These are phyloP conservation scores for Chenopodium formosanum DNA, from an alignment of 148 eudicot genomes.

Conservation along the genomic window DNA sequence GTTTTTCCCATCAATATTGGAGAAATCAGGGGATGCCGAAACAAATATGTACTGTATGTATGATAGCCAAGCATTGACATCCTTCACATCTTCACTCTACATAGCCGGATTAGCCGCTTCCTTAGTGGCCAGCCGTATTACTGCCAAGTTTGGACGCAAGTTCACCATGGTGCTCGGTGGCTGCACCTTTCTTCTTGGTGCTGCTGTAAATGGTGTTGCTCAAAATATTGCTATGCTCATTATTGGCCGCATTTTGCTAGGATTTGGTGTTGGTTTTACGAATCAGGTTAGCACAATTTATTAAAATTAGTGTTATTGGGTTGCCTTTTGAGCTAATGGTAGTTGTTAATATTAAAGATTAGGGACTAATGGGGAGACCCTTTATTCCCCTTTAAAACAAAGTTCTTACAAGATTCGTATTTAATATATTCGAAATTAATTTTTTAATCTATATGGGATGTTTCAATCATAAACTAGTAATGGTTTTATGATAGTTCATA, in stretches of 20 bases:
- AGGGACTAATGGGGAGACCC: too few species aligned
- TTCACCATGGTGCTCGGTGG: slow-evolving; percentile 53
- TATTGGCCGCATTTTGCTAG: slow-evolving; percentile 54
- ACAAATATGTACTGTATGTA: slow-evolving; percentile 54
- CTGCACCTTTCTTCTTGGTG: slow-evolving; percentile 49
- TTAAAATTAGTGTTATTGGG: too few species aligned
- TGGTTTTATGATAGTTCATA: too few species aligned
- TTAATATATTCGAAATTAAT: too few species aligned
- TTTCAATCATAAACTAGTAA: too few species aligned
- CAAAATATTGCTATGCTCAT: slow-evolving; percentile 53
- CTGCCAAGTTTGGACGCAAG: slow-evolving; percentile 46
- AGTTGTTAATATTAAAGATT: too few species aligned
- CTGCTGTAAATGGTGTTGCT: slow-evolving; percentile 51
- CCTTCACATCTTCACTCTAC: slow-evolving; percentile 60
- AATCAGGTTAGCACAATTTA: slow-evolving; percentile 40
- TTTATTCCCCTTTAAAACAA: too few species aligned
- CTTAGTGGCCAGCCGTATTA: slow-evolving; percentile 42
- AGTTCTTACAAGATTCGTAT: too few species aligned
- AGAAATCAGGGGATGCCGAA: slow-evolving; percentile 36
- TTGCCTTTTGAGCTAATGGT: too few species aligned
- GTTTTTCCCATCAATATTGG: slow-evolving; percentile 50
- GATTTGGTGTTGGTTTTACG: slow-evolving; percentile 61
- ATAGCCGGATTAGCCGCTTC: slow-evolving; percentile 52
- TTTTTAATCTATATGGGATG: too few species aligned
- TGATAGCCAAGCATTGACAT: slow-evolving; percentile 51